Percentiles rank a stretch among this genome's conserved stretches.
These are phyloP conservation scores for Zizania latifolia DNA, from an alignment of 176 grass and related monocot genomes.

Conservation along the genomic window DNA sequence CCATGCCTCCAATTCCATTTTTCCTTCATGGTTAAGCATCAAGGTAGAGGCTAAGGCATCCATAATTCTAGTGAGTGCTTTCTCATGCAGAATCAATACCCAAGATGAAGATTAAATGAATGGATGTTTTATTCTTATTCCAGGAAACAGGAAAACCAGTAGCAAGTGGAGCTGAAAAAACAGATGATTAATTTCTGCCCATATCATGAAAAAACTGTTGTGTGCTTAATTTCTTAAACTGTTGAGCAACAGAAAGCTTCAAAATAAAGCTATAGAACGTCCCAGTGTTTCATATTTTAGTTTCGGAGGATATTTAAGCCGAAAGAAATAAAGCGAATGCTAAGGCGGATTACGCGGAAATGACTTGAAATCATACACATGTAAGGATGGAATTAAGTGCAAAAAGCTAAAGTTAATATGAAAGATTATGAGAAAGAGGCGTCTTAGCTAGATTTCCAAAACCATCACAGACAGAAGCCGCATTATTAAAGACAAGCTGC, in stretches of 20 bases:
- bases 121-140: conserved; percentile 37
- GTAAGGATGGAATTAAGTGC: neutral
- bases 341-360: neutral
- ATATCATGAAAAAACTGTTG: neutral
- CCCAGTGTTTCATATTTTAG: neutral
- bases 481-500: conserved; percentile 46
- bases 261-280: neutral
- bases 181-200: neutral
- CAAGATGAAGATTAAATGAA: neutral
- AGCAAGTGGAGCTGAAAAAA: neutral
- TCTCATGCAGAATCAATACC: conserved; percentile 34
- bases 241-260: neutral
- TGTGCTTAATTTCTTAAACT: neutral
- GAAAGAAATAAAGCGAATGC: neutral
- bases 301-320: neutral
- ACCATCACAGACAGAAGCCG: conserved; percentile 21
- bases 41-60: conserved; percentile 31
- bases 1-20: conserved; percentile 8
- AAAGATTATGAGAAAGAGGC: neutral
- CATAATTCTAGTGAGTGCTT: conserved; percentile 27
- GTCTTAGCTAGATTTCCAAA: conserved; percentile 18
- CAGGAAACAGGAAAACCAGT: neutral
- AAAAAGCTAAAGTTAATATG: conserved; percentile 22
- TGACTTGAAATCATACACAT: conserved; percentile 7
- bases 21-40: conserved; percentile 82